Base-by-base conservation (phyloP, 75 land plant species). In the Sequoiadendron giganteum region DNA sequence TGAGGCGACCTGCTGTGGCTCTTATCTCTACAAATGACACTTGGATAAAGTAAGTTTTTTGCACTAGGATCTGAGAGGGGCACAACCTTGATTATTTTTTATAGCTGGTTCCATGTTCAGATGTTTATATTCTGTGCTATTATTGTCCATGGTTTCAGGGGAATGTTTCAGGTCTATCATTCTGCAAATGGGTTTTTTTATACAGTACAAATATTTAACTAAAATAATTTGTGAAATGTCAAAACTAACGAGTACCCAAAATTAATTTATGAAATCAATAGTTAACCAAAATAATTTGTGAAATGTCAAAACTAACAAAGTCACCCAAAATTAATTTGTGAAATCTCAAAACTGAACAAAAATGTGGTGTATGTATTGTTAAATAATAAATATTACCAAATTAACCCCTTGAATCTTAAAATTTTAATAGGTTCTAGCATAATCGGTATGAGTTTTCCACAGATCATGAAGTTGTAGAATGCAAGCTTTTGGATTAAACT, bases 1-100 rank as follows among this genome's bases (percentile, higher is more conserved):
- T 98, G 34, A 88, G 89, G 82, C 87, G 98, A 81, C 99, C 99
- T 45, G 98, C 99, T 43, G 99, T 95, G 40, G 99, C 99, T 42
- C 95, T 98, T 39, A 94, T 98, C 30, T 98, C 99, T 25, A 98
- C 99, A 18, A 93, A 98, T 88, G 91, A 87, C 25, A 81, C 94
- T 16, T 98, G 99, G 99, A 98, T 98, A 85, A 98, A 97, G 99
- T 98, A 93, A 88, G 91, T 32, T 49, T n/a, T 21, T 68, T 76
- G 88, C 15, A 40, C 21, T 39, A 39, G 43, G 43, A 21, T 40
- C 7, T 25, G 28, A 65, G 28, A 25, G n/a, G 9, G n/a, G 70
- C 70, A 65, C 1, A 25, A 65, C 10, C n/a, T 65, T 65, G n/a
- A 65, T 65, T 65, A 2, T 21, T 79, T 76, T 18, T 86, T 2